phyloP scores from a whole-genome alignment of 495 filamentous ascomycete species.

The Chaetomium tenue region DNA sequence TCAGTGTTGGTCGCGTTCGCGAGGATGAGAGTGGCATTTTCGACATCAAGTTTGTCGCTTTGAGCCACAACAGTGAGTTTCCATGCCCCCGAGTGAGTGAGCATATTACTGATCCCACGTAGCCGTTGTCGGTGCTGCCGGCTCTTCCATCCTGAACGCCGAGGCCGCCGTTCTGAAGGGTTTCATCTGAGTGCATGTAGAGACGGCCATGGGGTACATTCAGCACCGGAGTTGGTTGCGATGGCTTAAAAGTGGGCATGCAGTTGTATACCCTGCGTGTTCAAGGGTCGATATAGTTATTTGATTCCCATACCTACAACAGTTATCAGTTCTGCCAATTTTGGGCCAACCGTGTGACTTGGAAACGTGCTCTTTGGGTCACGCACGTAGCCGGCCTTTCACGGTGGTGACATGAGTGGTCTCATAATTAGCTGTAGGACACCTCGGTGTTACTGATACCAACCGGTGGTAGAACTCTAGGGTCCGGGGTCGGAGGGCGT shows the following conservation, averaged over 20 bases:
- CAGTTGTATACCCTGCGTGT: slow-evolving; percentile 2
- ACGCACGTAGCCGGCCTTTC: slow-evolving; percentile 1
- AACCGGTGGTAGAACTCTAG: background rate
- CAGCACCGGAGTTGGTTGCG: slow-evolving; percentile 13
- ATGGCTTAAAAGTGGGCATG: background rate
- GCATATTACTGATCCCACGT: slow-evolving; percentile 15
- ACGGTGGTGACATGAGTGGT: background rate
- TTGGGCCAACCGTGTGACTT: background rate
- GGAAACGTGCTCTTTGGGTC: background rate
- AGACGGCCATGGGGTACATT: background rate
- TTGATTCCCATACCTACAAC: background rate
- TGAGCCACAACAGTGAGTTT: slow-evolving; percentile 78
- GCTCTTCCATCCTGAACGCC: slow-evolving; percentile 90
- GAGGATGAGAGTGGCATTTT: slow-evolving; percentile 73
- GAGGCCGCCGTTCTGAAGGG: slow-evolving; percentile 92
- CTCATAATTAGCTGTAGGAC: background rate
- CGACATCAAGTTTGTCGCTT: slow-evolving; percentile 76
- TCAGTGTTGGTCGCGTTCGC: slow-evolving; percentile 75
- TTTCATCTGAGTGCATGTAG: slow-evolving; percentile 54
- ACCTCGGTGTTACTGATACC: slow-evolving; percentile 5
- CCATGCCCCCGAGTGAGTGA: background rate
- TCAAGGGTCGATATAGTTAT: background rate
- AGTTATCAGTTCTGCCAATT: background rate
- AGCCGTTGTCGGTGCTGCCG: slow-evolving; percentile 91
- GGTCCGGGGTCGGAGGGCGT: background rate